Percentiles rank a stretch among this genome's conserved stretches.
Conservation (phyloP, 495 filamentous ascomycete genomes). For the Penicillium diatomitis region DNA sequence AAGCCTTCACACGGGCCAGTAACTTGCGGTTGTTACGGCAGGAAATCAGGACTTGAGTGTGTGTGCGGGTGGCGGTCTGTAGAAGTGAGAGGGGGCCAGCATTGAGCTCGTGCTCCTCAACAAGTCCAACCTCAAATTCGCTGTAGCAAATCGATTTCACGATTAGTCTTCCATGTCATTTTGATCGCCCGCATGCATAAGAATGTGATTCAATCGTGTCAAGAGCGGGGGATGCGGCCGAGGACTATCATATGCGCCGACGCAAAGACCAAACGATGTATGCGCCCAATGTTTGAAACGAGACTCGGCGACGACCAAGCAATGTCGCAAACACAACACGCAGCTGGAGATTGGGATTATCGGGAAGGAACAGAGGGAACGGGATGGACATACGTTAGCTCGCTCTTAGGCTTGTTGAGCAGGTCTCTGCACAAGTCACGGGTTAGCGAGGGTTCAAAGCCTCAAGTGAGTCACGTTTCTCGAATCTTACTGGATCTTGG, state of each 20-base stretch:
- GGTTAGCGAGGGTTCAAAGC: constrained; percentile 3
- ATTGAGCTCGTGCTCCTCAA: constrained; percentile 87
- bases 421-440: constrained; percentile 51
- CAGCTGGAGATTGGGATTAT: neutral
- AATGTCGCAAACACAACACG: too few species aligned
- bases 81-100: constrained; percentile 83
- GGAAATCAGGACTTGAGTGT: constrained; percentile 84
- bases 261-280: too few species aligned
- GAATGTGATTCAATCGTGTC: constrained; percentile 9
- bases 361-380: neutral
- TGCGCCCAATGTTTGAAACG: too few species aligned
- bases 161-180: constrained; percentile 15
- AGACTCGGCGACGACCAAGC: too few species aligned
- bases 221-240: neutral
- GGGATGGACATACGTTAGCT: constrained; percentile 59
- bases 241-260: too few species aligned
- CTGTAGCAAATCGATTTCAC: constrained; percentile 30
- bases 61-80: constrained; percentile 78
- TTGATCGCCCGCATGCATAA: constrained; percentile 11
- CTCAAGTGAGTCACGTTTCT: constrained; percentile 13
- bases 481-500: constrained; percentile 64
- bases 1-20: constrained; percentile 72
- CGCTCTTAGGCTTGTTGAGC: constrained; percentile 66
- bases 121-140: constrained; percentile 80
- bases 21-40: constrained; percentile 84